These are phyloP conservation scores for Myxozyma neglecta DNA, from an alignment of 805 yeast genomes.

Conservation along the genomic window DNA sequence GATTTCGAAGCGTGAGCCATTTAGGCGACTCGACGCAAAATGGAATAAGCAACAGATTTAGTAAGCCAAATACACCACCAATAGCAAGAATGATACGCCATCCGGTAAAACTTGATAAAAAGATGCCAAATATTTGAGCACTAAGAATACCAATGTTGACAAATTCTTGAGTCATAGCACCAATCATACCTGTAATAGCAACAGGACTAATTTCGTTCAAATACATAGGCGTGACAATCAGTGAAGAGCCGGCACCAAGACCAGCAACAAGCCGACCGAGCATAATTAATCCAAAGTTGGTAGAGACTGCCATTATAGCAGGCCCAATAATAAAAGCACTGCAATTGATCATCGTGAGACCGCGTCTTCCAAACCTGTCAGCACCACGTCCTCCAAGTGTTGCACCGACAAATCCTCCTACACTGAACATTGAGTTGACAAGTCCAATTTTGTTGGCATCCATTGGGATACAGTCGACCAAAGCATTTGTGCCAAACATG, in stretches of 20 bases:
- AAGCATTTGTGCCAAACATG: slow-evolving; percentile 36
- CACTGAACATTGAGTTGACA: slow-evolving; percentile 72
- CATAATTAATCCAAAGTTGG: slow-evolving; percentile 47
- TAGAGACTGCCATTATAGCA: slow-evolving; percentile 53
- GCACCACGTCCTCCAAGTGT: slow-evolving; percentile 65
- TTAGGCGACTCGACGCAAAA: slow-evolving; percentile 73
- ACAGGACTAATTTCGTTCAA: slow-evolving; percentile 79
- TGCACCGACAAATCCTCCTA: slow-evolving; percentile 83
- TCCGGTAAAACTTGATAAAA: slow-evolving; percentile 59
- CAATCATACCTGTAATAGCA: slow-evolving; percentile 69
- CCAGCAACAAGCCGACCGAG: slow-evolving; percentile 80
- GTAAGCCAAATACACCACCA: slow-evolving; percentile 56
- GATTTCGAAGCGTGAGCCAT: slow-evolving; percentile 65
- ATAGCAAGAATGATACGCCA: slow-evolving; percentile 75
- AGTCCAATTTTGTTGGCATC: slow-evolving; percentile 61
- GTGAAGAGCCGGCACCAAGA: slow-evolving; percentile 79
- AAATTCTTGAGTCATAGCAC: slow-evolving; percentile 85
- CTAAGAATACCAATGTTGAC: slow-evolving; percentile 81
- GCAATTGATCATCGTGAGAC: slow-evolving; percentile 53
- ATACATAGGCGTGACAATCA: slow-evolving; percentile 81
- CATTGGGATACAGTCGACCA: slow-evolving; percentile 57
- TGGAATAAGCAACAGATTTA: slow-evolving; percentile 48
- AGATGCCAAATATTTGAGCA: slow-evolving; percentile 73
- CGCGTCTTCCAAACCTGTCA: slow-evolving; percentile 63
- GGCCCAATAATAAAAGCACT: slow-evolving; percentile 62